phyloP scores from a whole-genome alignment of 2,329 filamentous ascomycete species.

The Arthroderma sp. region DNA sequence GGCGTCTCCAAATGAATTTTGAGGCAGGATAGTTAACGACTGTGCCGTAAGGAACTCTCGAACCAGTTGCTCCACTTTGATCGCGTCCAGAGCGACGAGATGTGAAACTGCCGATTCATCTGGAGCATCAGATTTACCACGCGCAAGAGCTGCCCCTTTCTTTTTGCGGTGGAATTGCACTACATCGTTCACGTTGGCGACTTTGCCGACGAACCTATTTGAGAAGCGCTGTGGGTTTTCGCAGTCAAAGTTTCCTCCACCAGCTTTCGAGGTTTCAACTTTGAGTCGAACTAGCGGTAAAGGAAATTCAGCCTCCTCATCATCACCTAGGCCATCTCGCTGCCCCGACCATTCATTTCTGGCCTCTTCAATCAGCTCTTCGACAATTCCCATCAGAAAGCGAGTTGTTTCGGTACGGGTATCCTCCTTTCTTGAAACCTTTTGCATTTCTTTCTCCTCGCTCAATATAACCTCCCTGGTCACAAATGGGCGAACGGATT shows the following conservation, averaged over 20 bases:
- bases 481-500: constrained; percentile 80
- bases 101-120: constrained; percentile 52
- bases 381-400: constrained; percentile 63
- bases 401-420: constrained; percentile 71
- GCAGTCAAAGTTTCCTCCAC: constrained; percentile 74
- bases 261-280: constrained; percentile 77
- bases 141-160: constrained; percentile 35
- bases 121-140: constrained; percentile 45
- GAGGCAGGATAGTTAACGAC: constrained; percentile 81
- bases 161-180: constrained; percentile 90
- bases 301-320: constrained; percentile 51
- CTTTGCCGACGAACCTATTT: constrained; percentile 76
- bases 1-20: constrained; percentile 85
- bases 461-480: constrained; percentile 69
- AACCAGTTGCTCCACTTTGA: constrained; percentile 83
- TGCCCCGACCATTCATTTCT: constrained; percentile 66
- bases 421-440: constrained; percentile 66
- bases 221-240: constrained; percentile 96
- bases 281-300: constrained; percentile 77
- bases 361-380: constrained; percentile 78
- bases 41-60: constrained; percentile 77
- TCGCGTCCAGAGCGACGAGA: constrained; percentile 53
- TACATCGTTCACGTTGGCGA: constrained; percentile 89
- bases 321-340: constrained; percentile 48
- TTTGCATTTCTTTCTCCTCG: constrained; percentile 63